These are phyloP conservation scores for Colletotrichum higginsianum DNA, from an alignment of 2,329 filamentous ascomycete species.

Conservation along the genomic window DNA sequence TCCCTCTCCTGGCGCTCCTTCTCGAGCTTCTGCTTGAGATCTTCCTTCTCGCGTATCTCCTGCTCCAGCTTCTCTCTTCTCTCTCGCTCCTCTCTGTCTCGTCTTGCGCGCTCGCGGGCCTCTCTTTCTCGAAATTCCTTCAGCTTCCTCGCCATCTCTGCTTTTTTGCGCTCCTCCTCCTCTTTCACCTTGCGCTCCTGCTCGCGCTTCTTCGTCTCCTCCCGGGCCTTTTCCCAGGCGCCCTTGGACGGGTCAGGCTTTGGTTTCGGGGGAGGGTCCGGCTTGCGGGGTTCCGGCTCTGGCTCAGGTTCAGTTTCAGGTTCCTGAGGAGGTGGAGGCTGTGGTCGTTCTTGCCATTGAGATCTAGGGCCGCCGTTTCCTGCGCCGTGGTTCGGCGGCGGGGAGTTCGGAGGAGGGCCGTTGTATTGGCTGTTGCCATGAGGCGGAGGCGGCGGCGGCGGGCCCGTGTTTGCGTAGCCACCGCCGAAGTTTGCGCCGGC, in stretches of 20 bases:
- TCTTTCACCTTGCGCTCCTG: slow-evolving; percentile 75
- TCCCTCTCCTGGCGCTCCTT: slow-evolving; percentile 53
- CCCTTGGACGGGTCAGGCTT: slow-evolving; percentile 44
- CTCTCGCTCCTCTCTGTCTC: slow-evolving; percentile 54
- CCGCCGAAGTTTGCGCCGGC: slow-evolving; percentile 39
- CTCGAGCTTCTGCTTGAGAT: slow-evolving; percentile 50
- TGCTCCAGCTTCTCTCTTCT: slow-evolving; percentile 55
- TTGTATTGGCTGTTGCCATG: slow-evolving; percentile 37
- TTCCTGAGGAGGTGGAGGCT: slow-evolving; percentile 43
- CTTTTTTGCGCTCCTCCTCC: slow-evolving; percentile 72
- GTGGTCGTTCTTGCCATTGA: slow-evolving; percentile 55
- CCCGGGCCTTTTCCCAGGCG: slow-evolving; percentile 57
- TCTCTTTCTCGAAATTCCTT: slow-evolving; percentile 72
- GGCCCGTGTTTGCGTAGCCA: slow-evolving; percentile 37
- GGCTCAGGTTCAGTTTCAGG: slow-evolving; percentile 45
- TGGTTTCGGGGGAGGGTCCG: slow-evolving; percentile 46
- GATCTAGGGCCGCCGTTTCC: slow-evolving; percentile 53
- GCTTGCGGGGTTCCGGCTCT: slow-evolving; percentile 47
- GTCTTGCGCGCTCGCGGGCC: slow-evolving; percentile 61
- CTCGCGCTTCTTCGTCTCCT: slow-evolving; percentile 75
- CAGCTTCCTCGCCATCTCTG: slow-evolving; percentile 67
- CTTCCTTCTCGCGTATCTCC: slow-evolving; percentile 51
- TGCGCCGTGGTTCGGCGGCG: slow-evolving; percentile 45
- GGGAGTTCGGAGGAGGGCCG: slow-evolving; percentile 42
- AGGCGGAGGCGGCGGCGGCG: slow-evolving; percentile 44